Base-by-base conservation (phyloP, 257 asterid species). In the Hygrophila difformis region DNA sequence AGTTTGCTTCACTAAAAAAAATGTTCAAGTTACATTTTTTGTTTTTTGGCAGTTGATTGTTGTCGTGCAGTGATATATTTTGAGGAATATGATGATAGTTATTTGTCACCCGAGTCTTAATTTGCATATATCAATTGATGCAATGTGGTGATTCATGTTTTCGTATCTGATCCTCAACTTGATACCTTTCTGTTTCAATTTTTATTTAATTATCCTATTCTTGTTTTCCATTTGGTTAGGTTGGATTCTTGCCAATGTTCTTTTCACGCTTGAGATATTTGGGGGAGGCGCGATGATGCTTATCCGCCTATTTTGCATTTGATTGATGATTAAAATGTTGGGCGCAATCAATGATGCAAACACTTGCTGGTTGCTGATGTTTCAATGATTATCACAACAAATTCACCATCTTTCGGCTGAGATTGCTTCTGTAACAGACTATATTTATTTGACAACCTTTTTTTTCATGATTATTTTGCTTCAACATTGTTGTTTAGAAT, bases 391-490 rank as follows among this genome's bases (percentile, higher is more conserved):
- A 69, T 59, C 23, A 5, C 45, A 62, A 62, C 5, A 60, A 47
- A 19, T 44, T 73, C 92, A 85, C 87, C 79, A 85, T 85, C 88
- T 82, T 82, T 85, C 80, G 86, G 59, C 84, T 85, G 96, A 72
- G 94, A 68, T 72, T 79, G 88, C 75, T n/a, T n/a, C n/a, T 39
- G 23, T 33, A 33, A 33, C 2, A 26, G 1, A 5, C 3, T 1
- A 4, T n/a, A 5, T 7, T 26, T 24, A 4, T 15, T 33, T n/a
- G n/a, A n/a, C n/a, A 4, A 19, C 31, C 7, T 28, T 34, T 43
- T 11, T 2, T 0, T 40, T 22, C 19, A 3, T 7, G 7, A 26
- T 1, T 6, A 22, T 38, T 24, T 38, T 29, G 8, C 3, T 11
- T 26, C 1, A 18, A 2, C 14, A 5, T 55, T 33, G 12, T 33